Evolutionary conservation across 192 early-diverging fungal species (phyloP).

Genomic region (Piromyces finnis): DNA sequence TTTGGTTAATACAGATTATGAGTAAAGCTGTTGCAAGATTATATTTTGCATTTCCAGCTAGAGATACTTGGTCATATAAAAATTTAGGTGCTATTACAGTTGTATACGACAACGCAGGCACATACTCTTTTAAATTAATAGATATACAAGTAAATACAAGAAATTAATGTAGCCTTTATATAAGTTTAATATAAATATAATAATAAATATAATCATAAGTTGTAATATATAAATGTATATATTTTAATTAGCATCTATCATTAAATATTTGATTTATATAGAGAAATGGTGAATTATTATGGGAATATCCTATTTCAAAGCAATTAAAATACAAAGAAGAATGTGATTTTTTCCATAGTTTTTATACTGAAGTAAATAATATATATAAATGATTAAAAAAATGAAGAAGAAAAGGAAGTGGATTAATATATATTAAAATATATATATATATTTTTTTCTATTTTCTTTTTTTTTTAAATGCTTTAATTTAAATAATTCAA

Average conservation of each 20-base stretch:
- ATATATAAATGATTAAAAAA: too few species aligned
- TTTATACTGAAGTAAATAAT: background rate
- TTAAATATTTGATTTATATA: background rate
- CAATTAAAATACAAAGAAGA: background rate
- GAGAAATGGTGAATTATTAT: background rate
- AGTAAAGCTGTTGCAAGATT: background rate
- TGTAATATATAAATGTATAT: too few species aligned
- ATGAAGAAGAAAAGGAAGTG: too few species aligned
- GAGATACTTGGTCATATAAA: background rate
- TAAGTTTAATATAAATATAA: too few species aligned
- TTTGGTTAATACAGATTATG: background rate
- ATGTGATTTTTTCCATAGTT: background rate
- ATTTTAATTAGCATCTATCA: too few species aligned
- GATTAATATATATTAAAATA: too few species aligned
- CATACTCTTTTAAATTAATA: background rate
- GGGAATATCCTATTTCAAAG: background rate
- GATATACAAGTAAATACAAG: background rate
- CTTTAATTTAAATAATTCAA: too few species aligned
- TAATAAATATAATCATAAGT: too few species aligned
- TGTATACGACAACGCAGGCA: background rate
- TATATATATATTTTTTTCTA: too few species aligned
- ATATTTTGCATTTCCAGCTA: background rate
- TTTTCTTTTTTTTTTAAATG: too few species aligned
- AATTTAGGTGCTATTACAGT: background rate
- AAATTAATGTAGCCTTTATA: too few species aligned